Conservation (phyloP, 1,284 basidiomycete species). For the Apiotrichum domesticum region DNA sequence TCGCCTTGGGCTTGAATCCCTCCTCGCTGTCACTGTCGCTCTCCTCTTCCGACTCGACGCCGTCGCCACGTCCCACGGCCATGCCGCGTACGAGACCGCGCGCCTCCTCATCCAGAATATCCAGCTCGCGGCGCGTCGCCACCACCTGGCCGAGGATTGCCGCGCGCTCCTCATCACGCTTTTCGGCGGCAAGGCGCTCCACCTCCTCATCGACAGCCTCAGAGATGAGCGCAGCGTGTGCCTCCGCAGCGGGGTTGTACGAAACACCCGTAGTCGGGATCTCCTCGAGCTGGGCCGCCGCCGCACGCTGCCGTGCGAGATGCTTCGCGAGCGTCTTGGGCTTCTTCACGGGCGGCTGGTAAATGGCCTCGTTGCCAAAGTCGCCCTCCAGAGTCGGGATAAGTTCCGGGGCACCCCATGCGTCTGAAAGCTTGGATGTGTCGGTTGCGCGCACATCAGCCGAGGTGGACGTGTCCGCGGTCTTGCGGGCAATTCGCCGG, state of each 20-base stretch:
- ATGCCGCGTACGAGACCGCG: conserved; percentile 52
- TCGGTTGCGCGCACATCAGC: conserved; percentile 12
- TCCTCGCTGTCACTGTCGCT: neutral
- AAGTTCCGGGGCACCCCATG: conserved; percentile 12
- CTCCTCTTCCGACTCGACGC: conserved; percentile 28
- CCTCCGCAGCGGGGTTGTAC: conserved; percentile 81
- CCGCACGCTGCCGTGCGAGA: conserved; percentile 21
- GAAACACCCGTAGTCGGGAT: conserved; percentile 79
- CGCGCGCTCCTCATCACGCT: conserved; percentile 54
- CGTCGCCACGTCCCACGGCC: conserved; percentile 54
- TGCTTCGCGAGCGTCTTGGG: conserved; percentile 35
- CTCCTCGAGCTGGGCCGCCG: conserved; percentile 47
- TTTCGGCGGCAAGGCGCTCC: conserved; percentile 54
- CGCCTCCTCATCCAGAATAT: conserved; percentile 20
- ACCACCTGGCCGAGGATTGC: conserved; percentile 53
- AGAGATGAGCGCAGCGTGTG: conserved; percentile 69
- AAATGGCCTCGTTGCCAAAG: conserved; percentile 37
- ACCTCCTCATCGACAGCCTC: conserved; percentile 66
- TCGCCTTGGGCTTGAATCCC: conserved; percentile 46
- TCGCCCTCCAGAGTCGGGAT: conserved; percentile 18
- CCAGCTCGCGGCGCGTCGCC: conserved; percentile 45
- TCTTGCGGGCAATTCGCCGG: conserved; percentile 65
- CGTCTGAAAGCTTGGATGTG: conserved; percentile 13
- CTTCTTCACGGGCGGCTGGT: conserved; percentile 30
- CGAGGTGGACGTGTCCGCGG: conserved; percentile 50